phyloP scores from a whole-genome alignment of 495 filamentous ascomycete genomes.

The Tuber melanosporum region DNA sequence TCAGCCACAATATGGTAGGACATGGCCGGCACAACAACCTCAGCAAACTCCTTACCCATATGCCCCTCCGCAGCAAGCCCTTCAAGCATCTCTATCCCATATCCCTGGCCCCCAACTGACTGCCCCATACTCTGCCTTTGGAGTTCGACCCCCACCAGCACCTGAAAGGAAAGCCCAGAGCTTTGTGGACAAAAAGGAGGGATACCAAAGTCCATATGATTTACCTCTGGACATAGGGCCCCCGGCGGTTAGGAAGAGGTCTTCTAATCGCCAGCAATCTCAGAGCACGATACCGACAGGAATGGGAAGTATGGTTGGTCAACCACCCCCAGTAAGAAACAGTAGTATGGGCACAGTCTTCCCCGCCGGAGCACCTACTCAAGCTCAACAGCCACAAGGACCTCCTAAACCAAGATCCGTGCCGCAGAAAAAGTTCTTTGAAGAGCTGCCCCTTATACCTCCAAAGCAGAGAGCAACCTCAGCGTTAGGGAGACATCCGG shows the following conservation, averaged over 20 bases:
- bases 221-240: conserved; percentile 81
- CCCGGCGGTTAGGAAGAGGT: conserved; percentile 46
- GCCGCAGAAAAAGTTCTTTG: conserved; percentile 44
- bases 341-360: conserved; percentile 53
- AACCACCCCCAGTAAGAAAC: conserved; percentile 54
- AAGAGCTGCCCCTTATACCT: conserved; percentile 68
- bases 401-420: conserved; percentile 35
- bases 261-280: conserved; percentile 48
- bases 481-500: conserved; percentile 26
- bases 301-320: conserved; percentile 44
- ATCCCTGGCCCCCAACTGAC: conserved; percentile 30
- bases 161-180: conserved; percentile 58
- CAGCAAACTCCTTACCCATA: conserved; percentile 39
- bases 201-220: conserved; percentile 90
- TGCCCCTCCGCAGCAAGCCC: conserved; percentile 43
- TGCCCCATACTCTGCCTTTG: conserved; percentile 40
- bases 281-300: conserved; percentile 39
- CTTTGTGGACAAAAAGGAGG: conserved; percentile 84
- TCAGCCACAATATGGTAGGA: conserved; percentile 26
- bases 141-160: conserved; percentile 44
- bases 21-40: conserved; percentile 24
- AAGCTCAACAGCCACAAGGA: conserved; percentile 31
- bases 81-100: conserved; percentile 43
- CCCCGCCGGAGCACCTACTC: conserved; percentile 44
- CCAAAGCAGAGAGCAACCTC: conserved; percentile 52